Evolutionary conservation across 2,329 filamentous ascomycete genomes (phyloP), one percentile per base, ranked within the genome.

Genomic region (Fusarium praegraminearum): DNA sequence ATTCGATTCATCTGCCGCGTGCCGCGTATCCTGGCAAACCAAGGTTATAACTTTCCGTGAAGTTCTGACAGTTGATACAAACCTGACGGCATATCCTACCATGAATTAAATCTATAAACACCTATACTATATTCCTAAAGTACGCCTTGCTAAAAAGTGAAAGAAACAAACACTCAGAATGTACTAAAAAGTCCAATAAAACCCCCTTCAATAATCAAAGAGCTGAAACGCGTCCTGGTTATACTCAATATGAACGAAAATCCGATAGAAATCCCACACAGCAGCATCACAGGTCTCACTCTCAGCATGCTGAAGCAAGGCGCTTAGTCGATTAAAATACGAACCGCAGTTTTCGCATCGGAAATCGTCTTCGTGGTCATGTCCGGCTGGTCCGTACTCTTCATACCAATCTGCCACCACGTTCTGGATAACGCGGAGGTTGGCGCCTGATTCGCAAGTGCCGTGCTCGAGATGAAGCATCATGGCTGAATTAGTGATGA

Each of bases 401-500:
- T 75, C 68, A 41, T 80, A 73, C 7, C 44, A 18, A 3, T 69
- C 46, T 5, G 33, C 45, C 3, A 75, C 69, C 7, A 52, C 18
- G 1, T 54, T 11, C 5, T 24, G n/a, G 40, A 76, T 56, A 6
- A 12, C 13, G 6, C 57, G n/a, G 7, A n/a, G 7, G 13, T 58
- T 45, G 5, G 51, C 46, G 2, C 58, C 69, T 1, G 69, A 72
- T 15, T 44, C 18, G n/a, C 74, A 76, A 5, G 41, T 52, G 6
- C 57, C 64, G n/a, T 53, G 52, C 43, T 76, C 75, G 0, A 76
- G 56, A 41, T 76, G 75, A 10, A 76, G 56, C 28, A 76, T 49
- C 67, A 74, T 71, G 6, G 74, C 75, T 2, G 74, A 75, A 3
- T 67, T 16, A 0, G 59, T 59, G 3, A 45, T 47, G 13, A 76